phyloP scores from a whole-genome alignment of 2,329 filamentous ascomycete genomes.

The Stachybotrys echinatus region DNA sequence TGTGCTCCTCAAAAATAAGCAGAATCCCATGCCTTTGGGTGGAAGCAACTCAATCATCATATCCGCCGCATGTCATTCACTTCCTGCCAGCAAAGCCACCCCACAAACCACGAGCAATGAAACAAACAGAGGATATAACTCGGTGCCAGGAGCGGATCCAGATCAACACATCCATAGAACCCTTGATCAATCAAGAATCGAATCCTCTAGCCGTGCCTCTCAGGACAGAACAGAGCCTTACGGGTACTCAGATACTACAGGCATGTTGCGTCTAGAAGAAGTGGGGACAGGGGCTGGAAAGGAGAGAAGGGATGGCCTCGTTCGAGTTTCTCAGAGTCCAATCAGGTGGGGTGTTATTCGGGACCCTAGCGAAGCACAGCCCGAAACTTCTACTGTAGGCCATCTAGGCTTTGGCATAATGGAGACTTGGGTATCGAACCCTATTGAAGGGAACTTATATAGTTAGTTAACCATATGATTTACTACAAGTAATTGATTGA shows the following conservation, averaged over 20 bases:
- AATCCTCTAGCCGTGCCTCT: too few relatives aligned
- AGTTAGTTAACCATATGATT: too few relatives aligned
- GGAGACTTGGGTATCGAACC: neutral
- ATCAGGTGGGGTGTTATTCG: neutral
- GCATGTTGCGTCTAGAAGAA: neutral
- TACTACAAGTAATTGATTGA: too few relatives aligned
- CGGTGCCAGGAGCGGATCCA: neutral
- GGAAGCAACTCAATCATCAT: neutral
- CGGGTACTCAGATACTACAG: neutral
- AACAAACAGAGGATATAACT: neutral
- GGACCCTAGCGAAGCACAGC: neutral
- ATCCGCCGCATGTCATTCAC: neutral
- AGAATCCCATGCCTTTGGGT: neutral
- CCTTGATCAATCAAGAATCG: neutral
- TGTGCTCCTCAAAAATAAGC: neutral
- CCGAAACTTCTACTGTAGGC: neutral
- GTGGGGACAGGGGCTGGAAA: neutral
- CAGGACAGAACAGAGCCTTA: too few relatives aligned
- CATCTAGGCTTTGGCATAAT: neutral
- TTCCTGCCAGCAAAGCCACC: neutral
- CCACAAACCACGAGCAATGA: neutral
- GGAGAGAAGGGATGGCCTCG: neutral
- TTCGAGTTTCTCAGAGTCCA: neutral
- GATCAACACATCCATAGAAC: too few relatives aligned
- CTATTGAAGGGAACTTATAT: neutral